Evolutionary conservation across 169 alveolate species (phyloP), one percentile per base, ranked within the genome.

Genomic region (Plasmodium vivax): DNA sequence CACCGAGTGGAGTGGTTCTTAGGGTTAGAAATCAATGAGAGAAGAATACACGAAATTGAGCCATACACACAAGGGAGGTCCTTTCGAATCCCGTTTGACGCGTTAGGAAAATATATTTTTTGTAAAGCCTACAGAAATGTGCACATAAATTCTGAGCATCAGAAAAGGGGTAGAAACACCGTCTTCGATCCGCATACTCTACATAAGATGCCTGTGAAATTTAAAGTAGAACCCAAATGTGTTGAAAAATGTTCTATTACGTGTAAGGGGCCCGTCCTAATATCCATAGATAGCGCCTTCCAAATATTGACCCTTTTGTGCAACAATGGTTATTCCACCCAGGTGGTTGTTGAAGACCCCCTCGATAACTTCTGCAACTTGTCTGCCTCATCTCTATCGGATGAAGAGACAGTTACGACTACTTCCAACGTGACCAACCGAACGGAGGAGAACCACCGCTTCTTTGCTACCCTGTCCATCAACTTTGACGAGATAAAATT

Each of bases 121-220:
- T 90, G 94, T 90, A 90, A 90, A 73, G 94, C 94, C n/a, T 90
- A 90, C 72, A 90, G 94, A 80, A 58, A 74, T 79, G 74, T 90
- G 30, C 54, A 90, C 72, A 19, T 32, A 68, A 80, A 90, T 80
- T 38, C 73, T 12, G 32, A 9, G 71, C 58, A 32, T 62, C 87
- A 80, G 32, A 62, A 90, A 62, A 41, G 72, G 68, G 91, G 27
- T 1, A 43, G 47, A 19, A 77, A 90, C 12, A 90, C 91, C n/a
- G 80, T 90, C 14, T 43, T 90, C 32, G 94, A 90, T 23, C 94
- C 94, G 2, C 94, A 90, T 68, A 90, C 94, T 1, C 72, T n/a
- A 19, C 14, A 23, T 38, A 81, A 16, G n/a, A 90, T 62, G 47
- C 94, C 94, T 36, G 75, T 90, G 6, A 79, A 81, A 79, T 80